These are phyloP conservation scores for Fusarium floridanum DNA, from an alignment of 2,329 filamentous ascomycete genomes.

Conservation along the genomic window DNA sequence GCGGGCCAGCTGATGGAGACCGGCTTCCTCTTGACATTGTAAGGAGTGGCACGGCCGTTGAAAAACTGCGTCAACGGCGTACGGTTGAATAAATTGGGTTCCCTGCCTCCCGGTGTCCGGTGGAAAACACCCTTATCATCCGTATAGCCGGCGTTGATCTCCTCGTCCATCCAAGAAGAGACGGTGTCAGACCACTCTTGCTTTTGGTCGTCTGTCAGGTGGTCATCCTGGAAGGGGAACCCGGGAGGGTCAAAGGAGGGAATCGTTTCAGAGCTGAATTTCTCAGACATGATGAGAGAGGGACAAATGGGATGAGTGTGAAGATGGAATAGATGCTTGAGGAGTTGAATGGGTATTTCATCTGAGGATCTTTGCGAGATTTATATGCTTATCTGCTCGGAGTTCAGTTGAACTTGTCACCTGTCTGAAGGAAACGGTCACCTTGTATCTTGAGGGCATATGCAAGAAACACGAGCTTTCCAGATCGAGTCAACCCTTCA, in stretches of 20 bases:
- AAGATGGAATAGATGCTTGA: background rate
- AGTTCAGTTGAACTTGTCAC: background rate
- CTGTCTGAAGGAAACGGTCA: background rate
- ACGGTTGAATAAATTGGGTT: background rate
- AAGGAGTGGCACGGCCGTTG: background rate
- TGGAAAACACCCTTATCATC: background rate
- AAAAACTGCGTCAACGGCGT: background rate
- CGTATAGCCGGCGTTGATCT: background rate
- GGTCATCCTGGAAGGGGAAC: background rate
- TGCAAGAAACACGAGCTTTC: background rate
- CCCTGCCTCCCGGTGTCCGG: no score
- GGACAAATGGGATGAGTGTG: background rate
- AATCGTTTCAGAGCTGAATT: background rate
- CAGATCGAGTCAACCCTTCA: background rate
- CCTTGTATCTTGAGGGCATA: background rate
- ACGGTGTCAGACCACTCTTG: background rate
- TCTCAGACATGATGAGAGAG: background rate
- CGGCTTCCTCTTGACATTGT: no score
- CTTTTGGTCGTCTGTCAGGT: background rate
- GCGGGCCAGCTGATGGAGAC: no score
- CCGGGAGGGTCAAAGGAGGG: background rate
- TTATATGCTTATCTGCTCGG: background rate
- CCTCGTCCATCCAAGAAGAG: background rate
- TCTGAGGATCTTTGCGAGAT: background rate
- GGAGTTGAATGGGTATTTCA: background rate